These are phyloP conservation scores for Pseudotsuga menziesii DNA, from an alignment of 75 land plant species.

Conservation along the genomic window DNA sequence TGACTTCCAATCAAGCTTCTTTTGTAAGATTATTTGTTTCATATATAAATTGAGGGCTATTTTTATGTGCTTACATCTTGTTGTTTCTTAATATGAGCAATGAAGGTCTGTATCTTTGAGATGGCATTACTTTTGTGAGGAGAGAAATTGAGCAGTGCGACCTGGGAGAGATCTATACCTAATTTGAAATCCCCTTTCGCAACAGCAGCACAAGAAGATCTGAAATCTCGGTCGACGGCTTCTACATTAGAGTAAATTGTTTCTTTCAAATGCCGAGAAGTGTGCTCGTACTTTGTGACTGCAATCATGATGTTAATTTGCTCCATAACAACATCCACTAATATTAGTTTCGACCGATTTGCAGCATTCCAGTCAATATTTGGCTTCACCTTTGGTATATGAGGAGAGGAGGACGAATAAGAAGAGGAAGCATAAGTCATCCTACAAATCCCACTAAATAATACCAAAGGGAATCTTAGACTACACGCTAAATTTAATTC, in stretches of 20 bases:
- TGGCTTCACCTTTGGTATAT: background rate
- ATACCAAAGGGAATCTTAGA: too few relatives aligned
- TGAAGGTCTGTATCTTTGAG: background rate
- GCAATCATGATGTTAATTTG: background rate
- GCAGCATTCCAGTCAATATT: background rate
- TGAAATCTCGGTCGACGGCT: conserved; percentile 5
- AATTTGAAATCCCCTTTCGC: conserved; percentile 1
- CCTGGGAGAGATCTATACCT: background rate
- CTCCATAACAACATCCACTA: background rate
- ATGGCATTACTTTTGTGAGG: background rate
- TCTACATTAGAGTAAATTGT: background rate
- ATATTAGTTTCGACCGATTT: background rate
- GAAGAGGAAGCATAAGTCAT: too few relatives aligned
- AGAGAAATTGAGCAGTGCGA: background rate
- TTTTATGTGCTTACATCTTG: background rate
- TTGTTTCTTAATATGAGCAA: conserved; percentile 4
- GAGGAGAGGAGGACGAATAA: too few relatives aligned
- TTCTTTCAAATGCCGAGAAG: background rate
- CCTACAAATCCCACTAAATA: too few relatives aligned
- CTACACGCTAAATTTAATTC: too few relatives aligned
- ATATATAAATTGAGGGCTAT: background rate
- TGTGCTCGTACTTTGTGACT: background rate
- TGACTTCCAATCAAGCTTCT: too few relatives aligned
- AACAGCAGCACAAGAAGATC: background rate
- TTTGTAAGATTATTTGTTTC: too few relatives aligned